Percentiles rank a stretch among this genome's conserved stretches.
These are phyloP conservation scores for Litchi chinensis DNA, from an alignment of 345 rosid species.

Conservation along the genomic window DNA sequence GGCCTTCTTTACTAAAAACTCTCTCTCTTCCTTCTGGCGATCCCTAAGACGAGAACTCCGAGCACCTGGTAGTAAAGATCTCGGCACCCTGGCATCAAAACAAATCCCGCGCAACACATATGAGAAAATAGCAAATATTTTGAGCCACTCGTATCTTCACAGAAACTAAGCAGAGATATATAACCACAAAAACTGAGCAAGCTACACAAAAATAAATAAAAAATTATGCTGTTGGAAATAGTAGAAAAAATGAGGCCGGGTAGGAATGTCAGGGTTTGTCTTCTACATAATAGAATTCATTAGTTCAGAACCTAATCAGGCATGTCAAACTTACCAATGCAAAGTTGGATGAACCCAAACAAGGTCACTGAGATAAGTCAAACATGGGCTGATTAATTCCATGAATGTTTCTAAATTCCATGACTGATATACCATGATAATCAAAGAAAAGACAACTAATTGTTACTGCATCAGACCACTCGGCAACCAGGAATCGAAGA, in stretches of 20 bases:
- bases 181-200: conserved; percentile 3
- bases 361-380: not conserved
- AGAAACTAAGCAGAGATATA: not conserved
- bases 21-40: conserved; percentile 90
- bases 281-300: not conserved
- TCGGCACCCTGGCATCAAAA: conserved; percentile 74
- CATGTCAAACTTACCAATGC: not conserved
- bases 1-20: conserved; percentile 84
- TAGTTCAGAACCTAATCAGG: not conserved
- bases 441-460: not conserved
- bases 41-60: conserved; percentile 96
- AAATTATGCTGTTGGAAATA: not conserved
- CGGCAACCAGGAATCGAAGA: not conserved
- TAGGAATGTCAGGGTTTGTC: not conserved
- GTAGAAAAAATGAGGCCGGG: not conserved
- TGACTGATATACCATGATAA: not conserved
- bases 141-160: not conserved
- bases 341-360: not conserved
- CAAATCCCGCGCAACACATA: conserved; percentile 26
- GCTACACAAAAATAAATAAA: not conserved
- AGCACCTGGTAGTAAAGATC: conserved; percentile 90
- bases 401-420: not conserved
- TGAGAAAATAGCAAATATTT: conserved; percentile 18
- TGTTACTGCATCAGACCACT: not conserved
- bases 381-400: not conserved